Conservation (phyloP, 2,329 filamentous ascomycete species). For the Alternaria postmessia region DNA sequence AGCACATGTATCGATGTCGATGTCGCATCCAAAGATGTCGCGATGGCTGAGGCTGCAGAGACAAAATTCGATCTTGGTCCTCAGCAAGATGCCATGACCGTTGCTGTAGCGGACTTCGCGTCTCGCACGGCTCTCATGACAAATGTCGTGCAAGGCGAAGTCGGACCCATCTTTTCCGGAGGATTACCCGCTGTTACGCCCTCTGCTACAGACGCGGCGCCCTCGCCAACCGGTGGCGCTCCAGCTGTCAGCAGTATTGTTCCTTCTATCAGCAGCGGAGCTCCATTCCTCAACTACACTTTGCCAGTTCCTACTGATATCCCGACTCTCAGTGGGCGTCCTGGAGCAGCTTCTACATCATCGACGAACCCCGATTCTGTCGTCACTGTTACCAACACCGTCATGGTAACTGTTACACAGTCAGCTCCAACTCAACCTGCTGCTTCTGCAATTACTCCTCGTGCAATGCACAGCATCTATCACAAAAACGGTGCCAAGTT, state of each 20-base stretch:
- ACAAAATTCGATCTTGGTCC: slow-evolving; percentile 32
- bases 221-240: background rate
- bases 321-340: slow-evolving; percentile 27
- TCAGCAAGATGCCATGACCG: slow-evolving; percentile 55
- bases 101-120: slow-evolving; percentile 51
- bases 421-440: slow-evolving; percentile 11
- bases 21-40: slow-evolving; percentile 46
- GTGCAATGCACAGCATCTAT: slow-evolving; percentile 11
- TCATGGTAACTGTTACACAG: slow-evolving; percentile 39
- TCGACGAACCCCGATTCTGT: slow-evolving; percentile 16
- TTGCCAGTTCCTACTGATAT: slow-evolving; percentile 8
- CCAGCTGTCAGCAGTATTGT: slow-evolving; percentile 7
- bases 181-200: slow-evolving; percentile 3
- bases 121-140: slow-evolving; percentile 52
- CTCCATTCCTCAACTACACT: slow-evolving; percentile 11
- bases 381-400: slow-evolving; percentile 37
- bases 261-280: background rate
- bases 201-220: background rate
- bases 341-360: slow-evolving; percentile 22
- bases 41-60: slow-evolving; percentile 26
- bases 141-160: slow-evolving; percentile 35
- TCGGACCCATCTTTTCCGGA: slow-evolving; percentile 35
- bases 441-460: slow-evolving; percentile 6
- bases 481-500: slow-evolving; percentile 37
- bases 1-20: slow-evolving; percentile 66